phyloP scores from a whole-genome alignment of 2,329 filamentous ascomycete genomes.

The Talaromyces sp. region DNA sequence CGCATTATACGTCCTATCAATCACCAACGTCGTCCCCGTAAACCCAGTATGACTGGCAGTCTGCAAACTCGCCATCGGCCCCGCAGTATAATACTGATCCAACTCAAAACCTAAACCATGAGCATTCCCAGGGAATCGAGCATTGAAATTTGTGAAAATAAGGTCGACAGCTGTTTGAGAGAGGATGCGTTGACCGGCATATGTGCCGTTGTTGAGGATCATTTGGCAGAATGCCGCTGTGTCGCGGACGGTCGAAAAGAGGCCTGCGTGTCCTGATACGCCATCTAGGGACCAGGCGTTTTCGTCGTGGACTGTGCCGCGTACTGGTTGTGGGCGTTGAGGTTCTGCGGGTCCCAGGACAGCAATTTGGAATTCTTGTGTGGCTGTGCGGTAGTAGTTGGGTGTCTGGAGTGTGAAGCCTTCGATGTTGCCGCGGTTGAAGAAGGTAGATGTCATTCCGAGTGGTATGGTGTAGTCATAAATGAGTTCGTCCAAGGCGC shows the following conservation, averaged over 20 bases:
- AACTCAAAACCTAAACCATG: constrained; percentile 36
- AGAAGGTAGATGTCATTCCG: constrained; percentile 35
- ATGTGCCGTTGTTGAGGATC: constrained; percentile 41
- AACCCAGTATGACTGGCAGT: constrained; percentile 31
- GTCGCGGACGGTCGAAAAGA: constrained; percentile 37
- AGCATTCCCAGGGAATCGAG: constrained; percentile 28
- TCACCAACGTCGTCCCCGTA: constrained; percentile 30
- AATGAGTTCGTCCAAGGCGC: constrained; percentile 29
- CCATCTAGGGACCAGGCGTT: constrained; percentile 38
- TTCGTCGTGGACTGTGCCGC: constrained; percentile 41
- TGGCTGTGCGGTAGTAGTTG: constrained; percentile 30
- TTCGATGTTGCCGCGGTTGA: constrained; percentile 36
- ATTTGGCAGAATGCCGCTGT: constrained; percentile 37
- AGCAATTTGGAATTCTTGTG: constrained; percentile 36
- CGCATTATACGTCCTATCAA: constrained; percentile 27
- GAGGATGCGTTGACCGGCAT: constrained; percentile 31
- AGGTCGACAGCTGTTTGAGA: constrained; percentile 31
- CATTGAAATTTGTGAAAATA: constrained; percentile 37
- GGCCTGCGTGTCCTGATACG: constrained; percentile 38
- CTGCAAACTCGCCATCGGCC: constrained; percentile 29
- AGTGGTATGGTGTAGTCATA: constrained; percentile 27
- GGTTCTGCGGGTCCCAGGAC: constrained; percentile 33
- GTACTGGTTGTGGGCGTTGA: constrained; percentile 38
- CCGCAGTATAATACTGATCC: constrained; percentile 35
- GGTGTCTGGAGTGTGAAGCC: constrained; percentile 22